Evolutionary conservation across 2,329 filamentous ascomycete genomes (phyloP).

Genomic region (Amylocarpus encephaloides): DNA sequence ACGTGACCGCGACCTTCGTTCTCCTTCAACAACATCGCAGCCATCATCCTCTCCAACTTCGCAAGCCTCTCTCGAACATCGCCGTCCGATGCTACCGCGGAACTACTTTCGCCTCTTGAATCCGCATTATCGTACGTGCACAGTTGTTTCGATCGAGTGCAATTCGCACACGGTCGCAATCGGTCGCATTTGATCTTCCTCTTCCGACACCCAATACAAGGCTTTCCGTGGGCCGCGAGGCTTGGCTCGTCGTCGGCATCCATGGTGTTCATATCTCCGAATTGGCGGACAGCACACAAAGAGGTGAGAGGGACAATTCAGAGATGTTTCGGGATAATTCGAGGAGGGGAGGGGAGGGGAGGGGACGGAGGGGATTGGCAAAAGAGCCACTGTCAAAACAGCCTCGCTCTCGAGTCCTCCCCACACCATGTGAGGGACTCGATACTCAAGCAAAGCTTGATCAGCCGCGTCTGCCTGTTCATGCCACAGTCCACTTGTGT

Average conservation of each 20-base stretch:
- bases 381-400: background rate
- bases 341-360: no score
- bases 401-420: background rate
- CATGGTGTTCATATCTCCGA: slow-evolving; percentile 2
- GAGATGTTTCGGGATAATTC: no score
- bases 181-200: slow-evolving; percentile 68
- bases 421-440: no score
- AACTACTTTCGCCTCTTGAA: background rate
- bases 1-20: background rate
- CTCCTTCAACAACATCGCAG: slow-evolving; percentile 12
- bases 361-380: background rate
- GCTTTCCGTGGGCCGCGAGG: slow-evolving; percentile 3
- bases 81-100: slow-evolving; percentile 1
- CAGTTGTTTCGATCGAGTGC: slow-evolving; percentile 54
- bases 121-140: slow-evolving; percentile 45
- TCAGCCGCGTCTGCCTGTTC: no score
- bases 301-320: background rate
- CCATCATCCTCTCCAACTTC: slow-evolving; percentile 20
- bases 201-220: slow-evolving; percentile 18
- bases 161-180: slow-evolving; percentile 64
- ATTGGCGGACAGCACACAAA: no score
- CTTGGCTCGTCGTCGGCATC: background rate
- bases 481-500: no score
- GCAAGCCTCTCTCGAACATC: slow-evolving; percentile 19
- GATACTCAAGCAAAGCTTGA: no score